These are phyloP conservation scores for Entomortierella lignicola DNA, from an alignment of 192 early-diverging fungal genomes.

Conservation along the genomic window DNA sequence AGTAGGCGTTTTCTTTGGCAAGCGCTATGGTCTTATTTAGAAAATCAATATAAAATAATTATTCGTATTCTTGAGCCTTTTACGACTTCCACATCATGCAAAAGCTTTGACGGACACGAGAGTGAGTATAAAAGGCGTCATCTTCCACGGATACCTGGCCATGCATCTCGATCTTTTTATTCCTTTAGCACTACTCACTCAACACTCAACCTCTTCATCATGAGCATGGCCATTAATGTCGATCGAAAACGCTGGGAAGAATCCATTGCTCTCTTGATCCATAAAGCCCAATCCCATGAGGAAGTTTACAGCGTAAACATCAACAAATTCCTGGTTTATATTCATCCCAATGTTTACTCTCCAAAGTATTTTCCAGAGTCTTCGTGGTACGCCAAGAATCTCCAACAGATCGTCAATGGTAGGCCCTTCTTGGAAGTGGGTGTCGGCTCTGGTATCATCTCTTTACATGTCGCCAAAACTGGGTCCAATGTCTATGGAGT, in stretches of 20 bases:
- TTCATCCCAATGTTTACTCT: conserved; percentile 16
- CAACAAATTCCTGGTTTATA: background rate
- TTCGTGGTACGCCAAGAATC: conserved; percentile 13
- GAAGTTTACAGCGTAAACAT: background rate
- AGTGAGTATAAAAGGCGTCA: no score
- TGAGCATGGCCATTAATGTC: background rate
- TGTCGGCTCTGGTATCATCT: conserved; percentile 18
- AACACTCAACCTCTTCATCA: background rate
- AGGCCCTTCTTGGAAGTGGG: conserved; percentile 8
- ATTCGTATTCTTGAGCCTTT: no score
- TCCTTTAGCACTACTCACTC: background rate
- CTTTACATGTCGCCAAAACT: background rate
- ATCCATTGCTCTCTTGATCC: background rate
- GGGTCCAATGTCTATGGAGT: conserved; percentile 5
- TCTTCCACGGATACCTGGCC: no score
- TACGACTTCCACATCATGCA: no score
- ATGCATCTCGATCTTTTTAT: no score
- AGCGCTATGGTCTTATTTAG: conserved; percentile 44
- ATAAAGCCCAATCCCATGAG: background rate
- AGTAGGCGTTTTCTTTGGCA: conserved; percentile 32
- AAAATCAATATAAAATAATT: background rate
- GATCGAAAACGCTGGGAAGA: background rate
- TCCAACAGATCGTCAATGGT: background rate
- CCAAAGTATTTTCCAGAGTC: conserved; percentile 20
- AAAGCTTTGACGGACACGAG: no score